Percentiles rank a stretch among this genome's conserved stretches.
Conservation (phyloP, 2,329 filamentous ascomycete species). For the Simplicillium aogashimaense region DNA sequence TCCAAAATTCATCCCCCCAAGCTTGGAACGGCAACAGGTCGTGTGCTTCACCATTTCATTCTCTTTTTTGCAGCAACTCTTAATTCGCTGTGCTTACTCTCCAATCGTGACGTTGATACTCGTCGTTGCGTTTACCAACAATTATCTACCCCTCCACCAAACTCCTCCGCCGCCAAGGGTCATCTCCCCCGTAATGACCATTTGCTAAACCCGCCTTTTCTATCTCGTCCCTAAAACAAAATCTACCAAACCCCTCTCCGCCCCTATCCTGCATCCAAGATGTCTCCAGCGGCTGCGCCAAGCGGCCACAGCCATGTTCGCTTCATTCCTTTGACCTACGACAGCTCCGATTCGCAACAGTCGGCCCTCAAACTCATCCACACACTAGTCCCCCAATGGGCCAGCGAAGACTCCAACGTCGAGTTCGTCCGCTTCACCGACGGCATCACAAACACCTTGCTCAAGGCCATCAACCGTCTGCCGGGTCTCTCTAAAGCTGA, state of each 20-base stretch:
- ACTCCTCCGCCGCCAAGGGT: too few species aligned
- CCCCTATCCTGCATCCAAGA: slow-evolving; percentile 11
- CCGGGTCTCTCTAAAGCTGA: slow-evolving; percentile 59
- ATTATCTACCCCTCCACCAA: too few species aligned
- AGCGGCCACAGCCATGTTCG: slow-evolving; percentile 35
- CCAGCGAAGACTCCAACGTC: slow-evolving; percentile 59
- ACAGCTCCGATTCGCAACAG: slow-evolving; percentile 62
- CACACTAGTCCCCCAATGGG: slow-evolving; percentile 76
- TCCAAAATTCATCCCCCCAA: slow-evolving; percentile 14
- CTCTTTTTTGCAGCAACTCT: slow-evolving; percentile 8
- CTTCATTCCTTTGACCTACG: slow-evolving; percentile 69
- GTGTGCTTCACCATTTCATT: slow-evolving; percentile 21
- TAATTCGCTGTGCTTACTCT: slow-evolving; percentile 1
- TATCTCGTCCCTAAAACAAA: too few species aligned
- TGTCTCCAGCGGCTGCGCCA: slow-evolving; percentile 22
- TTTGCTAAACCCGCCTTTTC: too few species aligned
- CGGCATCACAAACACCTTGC: slow-evolving; percentile 91
- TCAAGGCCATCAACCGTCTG: slow-evolving; percentile 64
- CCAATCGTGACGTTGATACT: too few species aligned
- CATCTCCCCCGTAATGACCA: too few species aligned
- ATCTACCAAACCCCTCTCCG: too few species aligned
- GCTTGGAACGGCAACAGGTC: slow-evolving; percentile 27
- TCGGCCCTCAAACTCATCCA: slow-evolving; percentile 75
- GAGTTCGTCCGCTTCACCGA: slow-evolving; percentile 91
- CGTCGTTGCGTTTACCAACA: too few species aligned